phyloP scores from a whole-genome alignment of 2,329 filamentous ascomycete genomes.

The Phyllosticta paracitricarpa region DNA sequence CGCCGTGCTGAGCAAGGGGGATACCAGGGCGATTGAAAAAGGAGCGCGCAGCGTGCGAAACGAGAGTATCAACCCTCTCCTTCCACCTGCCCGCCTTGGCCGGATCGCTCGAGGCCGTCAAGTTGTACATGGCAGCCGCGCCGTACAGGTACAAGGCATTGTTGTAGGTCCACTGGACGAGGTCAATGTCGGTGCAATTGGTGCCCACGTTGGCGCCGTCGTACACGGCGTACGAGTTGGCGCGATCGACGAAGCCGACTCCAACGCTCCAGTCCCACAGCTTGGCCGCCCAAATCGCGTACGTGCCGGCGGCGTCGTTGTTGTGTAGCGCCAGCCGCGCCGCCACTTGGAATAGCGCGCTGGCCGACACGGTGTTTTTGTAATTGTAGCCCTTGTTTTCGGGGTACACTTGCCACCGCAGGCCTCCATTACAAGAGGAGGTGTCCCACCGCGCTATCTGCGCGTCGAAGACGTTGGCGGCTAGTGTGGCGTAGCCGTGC shows the following conservation, averaged over 20 bases:
- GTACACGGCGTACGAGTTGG: slow-evolving; percentile 28
- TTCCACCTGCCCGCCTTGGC: slow-evolving; percentile 47
- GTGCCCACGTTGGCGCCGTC: slow-evolving; percentile 34
- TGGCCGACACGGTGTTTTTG: slow-evolving; percentile 50
- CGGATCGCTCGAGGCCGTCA: slow-evolving; percentile 32
- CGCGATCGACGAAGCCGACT: slow-evolving; percentile 46
- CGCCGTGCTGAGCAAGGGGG: slow-evolving; percentile 33
- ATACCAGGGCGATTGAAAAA: slow-evolving; percentile 49
- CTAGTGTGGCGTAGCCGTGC: slow-evolving; percentile 35
- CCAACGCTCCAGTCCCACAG: slow-evolving; percentile 47
- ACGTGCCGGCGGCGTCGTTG: slow-evolving; percentile 46
- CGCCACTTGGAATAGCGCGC: slow-evolving; percentile 47
- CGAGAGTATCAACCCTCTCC: slow-evolving; percentile 46
- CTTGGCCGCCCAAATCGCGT: slow-evolving; percentile 63
- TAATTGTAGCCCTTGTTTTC: slow-evolving; percentile 60
- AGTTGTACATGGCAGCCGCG: slow-evolving; percentile 38
- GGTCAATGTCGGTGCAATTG: slow-evolving; percentile 34
- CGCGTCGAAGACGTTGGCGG: slow-evolving; percentile 71
- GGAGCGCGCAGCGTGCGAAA: slow-evolving; percentile 36
- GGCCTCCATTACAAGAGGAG: slow-evolving; percentile 56
- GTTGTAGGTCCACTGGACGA: slow-evolving; percentile 40
- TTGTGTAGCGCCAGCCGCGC: slow-evolving; percentile 69
- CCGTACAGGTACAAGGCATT: slow-evolving; percentile 36
- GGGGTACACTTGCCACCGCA: slow-evolving; percentile 78
- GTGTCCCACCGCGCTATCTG: slow-evolving; percentile 63